phyloP scores from a whole-genome alignment of 805 yeast genomes.

The Lipomyces kockii region DNA sequence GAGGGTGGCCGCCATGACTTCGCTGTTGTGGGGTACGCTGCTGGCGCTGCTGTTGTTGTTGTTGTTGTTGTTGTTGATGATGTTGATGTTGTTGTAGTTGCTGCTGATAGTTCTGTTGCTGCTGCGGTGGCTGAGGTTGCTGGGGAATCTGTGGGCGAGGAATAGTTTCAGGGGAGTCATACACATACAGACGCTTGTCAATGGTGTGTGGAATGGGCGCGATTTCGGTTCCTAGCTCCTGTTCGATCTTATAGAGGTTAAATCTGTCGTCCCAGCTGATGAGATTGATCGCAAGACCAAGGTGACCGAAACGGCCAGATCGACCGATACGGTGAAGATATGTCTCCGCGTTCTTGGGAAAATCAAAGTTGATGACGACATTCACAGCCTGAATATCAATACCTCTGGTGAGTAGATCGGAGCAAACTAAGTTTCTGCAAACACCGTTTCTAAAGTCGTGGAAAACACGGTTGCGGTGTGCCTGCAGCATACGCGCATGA shows the following conservation, averaged over 20 bases:
- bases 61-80: constrained; percentile 10
- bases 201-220: constrained; percentile 95
- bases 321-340: constrained; percentile 98
- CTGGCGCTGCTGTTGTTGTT: constrained; percentile 40
- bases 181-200: constrained; percentile 83
- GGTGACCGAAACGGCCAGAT: constrained; percentile 97
- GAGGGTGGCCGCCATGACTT: constrained; percentile 29
- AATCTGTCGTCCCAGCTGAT: constrained; percentile 97
- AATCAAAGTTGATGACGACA: constrained; percentile 96
- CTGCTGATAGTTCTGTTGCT: constrained; percentile 26
- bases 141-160: constrained; percentile 38
- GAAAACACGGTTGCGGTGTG: constrained; percentile 95
- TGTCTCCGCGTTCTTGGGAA: constrained; percentile 97
- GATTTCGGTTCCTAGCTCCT: constrained; percentile 96
- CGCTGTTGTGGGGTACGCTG: constrained; percentile 37
- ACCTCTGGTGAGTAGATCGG: constrained; percentile 96
- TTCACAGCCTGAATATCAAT: constrained; percentile 98
- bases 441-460: constrained; percentile 98
- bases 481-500: constrained; percentile 97
- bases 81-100: constrained; percentile 15
- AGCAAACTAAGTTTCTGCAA: constrained; percentile 95
- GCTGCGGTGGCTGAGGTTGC: constrained; percentile 36
- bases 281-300: constrained; percentile 95
- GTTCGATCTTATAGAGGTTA: constrained; percentile 91
- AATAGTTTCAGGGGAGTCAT: constrained; percentile 35